Percentiles rank a stretch among this genome's conserved stretches.
Evolutionary conservation across 345 rosid genomes (phyloP).

Genomic region (Populus tremula): DNA sequence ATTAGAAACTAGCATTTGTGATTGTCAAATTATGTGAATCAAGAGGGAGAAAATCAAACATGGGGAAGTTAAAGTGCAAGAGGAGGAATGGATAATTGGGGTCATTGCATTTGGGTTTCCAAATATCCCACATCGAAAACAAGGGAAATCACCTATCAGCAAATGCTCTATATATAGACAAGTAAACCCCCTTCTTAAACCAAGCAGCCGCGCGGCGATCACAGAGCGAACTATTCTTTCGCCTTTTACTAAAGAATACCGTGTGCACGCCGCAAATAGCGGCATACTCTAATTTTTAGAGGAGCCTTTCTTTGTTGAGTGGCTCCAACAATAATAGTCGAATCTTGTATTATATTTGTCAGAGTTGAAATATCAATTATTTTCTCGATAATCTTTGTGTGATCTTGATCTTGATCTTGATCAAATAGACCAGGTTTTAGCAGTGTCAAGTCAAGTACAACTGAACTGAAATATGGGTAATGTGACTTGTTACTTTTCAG

Average conservation of each 20-base stretch:
- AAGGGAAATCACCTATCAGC: not conserved
- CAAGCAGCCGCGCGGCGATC: conserved; percentile 34
- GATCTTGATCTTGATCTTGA: no score
- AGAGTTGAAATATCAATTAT: no score
- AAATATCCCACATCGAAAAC: not conserved
- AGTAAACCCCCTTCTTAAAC: fast-evolving
- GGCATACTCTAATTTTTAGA: not conserved
- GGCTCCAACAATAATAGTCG: not conserved
- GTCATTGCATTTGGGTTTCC: not conserved
- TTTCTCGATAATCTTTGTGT: no score
- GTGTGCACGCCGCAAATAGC: conserved; percentile 26
- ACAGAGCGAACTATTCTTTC: conserved; percentile 52
- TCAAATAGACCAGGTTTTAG: no score
- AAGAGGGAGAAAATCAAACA: not conserved
- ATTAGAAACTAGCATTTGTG: not conserved
- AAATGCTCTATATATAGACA: not conserved
- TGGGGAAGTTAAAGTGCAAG: not conserved
- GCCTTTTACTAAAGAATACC: conserved; percentile 54
- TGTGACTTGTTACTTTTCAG: no score
- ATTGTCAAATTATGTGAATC: not conserved
- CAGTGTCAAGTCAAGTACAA: fast-evolving
- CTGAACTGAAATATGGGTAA: no score
- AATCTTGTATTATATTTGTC: no score
- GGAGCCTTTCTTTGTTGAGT: not conserved
- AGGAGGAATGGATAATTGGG: not conserved